Evolutionary conservation across 2,329 filamentous ascomycete genomes (phyloP).

Genomic region (Ustilaginoidea virens): DNA sequence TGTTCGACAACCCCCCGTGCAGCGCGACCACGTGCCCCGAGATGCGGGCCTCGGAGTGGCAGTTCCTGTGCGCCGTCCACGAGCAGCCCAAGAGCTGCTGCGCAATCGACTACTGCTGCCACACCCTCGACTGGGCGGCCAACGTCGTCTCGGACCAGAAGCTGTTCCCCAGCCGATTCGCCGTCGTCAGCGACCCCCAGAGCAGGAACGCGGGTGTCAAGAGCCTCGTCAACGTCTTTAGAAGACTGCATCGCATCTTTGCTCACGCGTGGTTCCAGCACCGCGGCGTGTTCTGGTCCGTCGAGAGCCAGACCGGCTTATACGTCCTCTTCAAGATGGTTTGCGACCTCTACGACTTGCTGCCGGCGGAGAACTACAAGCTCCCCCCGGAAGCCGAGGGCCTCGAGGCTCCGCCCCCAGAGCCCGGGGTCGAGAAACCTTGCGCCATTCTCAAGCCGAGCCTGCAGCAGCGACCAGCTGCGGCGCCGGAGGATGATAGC

Average conservation of each 20-base stretch:
- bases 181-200: conserved; percentile 37
- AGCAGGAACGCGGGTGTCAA: conserved; percentile 53
- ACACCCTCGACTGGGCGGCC: conserved; percentile 94
- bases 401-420: conserved; percentile 35
- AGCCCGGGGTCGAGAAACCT: conserved; percentile 25
- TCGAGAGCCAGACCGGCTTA: conserved; percentile 78
- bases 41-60: conserved; percentile 98
- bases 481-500: conserved; percentile 31
- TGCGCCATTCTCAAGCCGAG: conserved; percentile 21
- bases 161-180: conserved; percentile 79
- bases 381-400: conserved; percentile 88
- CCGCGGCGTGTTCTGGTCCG: conserved; percentile 83
- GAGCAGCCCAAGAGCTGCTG: conserved; percentile 94
- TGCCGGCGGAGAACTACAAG: conserved; percentile 91
- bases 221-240: conserved; percentile 88
- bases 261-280: conserved; percentile 99
- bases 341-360: conserved; percentile 77
- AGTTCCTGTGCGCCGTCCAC: conserved; percentile 95
- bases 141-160: conserved; percentile 90
- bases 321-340: conserved; percentile 97
- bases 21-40: conserved; percentile 83
- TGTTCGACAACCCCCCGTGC: conserved; percentile 81
- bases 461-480: conserved; percentile 13
- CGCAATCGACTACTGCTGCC: conserved; percentile 97
- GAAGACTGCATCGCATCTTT: conserved; percentile 88